These are phyloP conservation scores for Pichia sp. DNA, from an alignment of 1,139 yeast genomes.

Conservation along the genomic window DNA sequence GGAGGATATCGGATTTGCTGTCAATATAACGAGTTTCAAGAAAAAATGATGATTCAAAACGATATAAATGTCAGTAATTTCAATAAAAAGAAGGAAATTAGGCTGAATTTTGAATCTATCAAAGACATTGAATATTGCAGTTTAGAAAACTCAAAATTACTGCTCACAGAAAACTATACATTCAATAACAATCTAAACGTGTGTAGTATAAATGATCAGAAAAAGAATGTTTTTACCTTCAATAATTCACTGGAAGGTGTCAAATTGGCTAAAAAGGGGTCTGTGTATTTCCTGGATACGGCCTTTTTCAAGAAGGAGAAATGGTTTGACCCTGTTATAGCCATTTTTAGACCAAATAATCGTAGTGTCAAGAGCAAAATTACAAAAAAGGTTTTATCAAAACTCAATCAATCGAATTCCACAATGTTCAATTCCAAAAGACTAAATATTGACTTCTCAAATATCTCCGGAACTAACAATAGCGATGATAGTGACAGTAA, in stretches of 20 bases:
- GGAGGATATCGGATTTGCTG: slow-evolving; percentile 13
- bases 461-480: background rate
- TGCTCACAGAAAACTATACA: slow-evolving; percentile 7
- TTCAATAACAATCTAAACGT: slow-evolving; percentile 14
- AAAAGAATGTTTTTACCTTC: slow-evolving; percentile 16
- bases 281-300: slow-evolving; percentile 27
- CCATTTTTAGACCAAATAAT: slow-evolving; percentile 49
- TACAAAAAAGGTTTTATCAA: slow-evolving; percentile 26
- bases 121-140: background rate
- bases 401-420: slow-evolving; percentile 5
- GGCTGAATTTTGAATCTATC: slow-evolving; percentile 2
- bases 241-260: slow-evolving; percentile 21
- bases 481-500: slow-evolving; percentile 6
- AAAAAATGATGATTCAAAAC: slow-evolving; percentile 9
- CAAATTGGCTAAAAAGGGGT: slow-evolving; percentile 26
- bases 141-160: slow-evolving; percentile 4
- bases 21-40: slow-evolving; percentile 14
- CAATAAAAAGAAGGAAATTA: background rate
- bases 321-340: slow-evolving; percentile 32
- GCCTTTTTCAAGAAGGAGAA: slow-evolving; percentile 7
- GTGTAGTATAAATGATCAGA: slow-evolving; percentile 16
- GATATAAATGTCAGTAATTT: slow-evolving; percentile 7
- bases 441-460: slow-evolving; percentile 9
- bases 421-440: slow-evolving; percentile 8
- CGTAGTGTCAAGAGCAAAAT: slow-evolving; percentile 35